These are phyloP conservation scores for Neurospora sp. DNA, from an alignment of 495 filamentous ascomycete species.

Conservation along the genomic window DNA sequence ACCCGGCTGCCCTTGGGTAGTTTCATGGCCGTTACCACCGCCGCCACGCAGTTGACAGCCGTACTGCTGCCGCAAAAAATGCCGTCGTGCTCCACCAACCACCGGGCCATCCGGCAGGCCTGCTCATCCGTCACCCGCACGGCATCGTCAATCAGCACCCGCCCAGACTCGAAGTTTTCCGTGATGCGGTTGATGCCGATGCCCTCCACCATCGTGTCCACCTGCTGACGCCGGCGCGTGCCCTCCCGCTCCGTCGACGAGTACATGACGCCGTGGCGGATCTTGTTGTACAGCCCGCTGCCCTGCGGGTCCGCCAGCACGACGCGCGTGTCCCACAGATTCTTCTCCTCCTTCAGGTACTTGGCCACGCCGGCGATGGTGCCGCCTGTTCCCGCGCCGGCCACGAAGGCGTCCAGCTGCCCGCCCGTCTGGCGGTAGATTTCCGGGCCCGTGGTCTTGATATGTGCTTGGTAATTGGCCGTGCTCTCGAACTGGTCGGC, in stretches of 20 bases:
- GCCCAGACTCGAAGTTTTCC: conserved; percentile 79
- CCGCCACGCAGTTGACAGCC: conserved; percentile 92
- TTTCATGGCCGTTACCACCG: conserved; percentile 64
- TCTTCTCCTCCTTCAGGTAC: conserved; percentile 58
- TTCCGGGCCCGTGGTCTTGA: conserved; percentile 76
- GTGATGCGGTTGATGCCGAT: conserved; percentile 92
- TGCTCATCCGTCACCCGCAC: conserved; percentile 86
- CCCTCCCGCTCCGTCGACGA: conserved; percentile 78
- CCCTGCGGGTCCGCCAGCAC: conserved; percentile 92
- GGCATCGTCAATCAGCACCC: conserved; percentile 78
- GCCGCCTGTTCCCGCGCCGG: conserved; percentile 92
- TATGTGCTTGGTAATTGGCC: conserved; percentile 81
- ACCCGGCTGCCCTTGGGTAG: conserved; percentile 62
- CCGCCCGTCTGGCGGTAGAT: conserved; percentile 72
- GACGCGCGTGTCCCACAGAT: conserved; percentile 44
- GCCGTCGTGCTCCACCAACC: conserved; percentile 92
- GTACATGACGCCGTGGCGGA: conserved; percentile 95
- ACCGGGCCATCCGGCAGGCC: conserved; percentile 84
- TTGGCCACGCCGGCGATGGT: conserved; percentile 81
- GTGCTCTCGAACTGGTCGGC: conserved; percentile 92
- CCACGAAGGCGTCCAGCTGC: conserved; percentile 76
- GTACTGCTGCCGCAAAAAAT: conserved; percentile 91
- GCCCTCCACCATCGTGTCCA: conserved; percentile 93
- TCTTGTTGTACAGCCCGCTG: conserved; percentile 82
- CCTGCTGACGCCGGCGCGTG: conserved; percentile 75